Conservation (phyloP, 2,329 filamentous ascomycete species). For the Clarireedia sp. region DNA sequence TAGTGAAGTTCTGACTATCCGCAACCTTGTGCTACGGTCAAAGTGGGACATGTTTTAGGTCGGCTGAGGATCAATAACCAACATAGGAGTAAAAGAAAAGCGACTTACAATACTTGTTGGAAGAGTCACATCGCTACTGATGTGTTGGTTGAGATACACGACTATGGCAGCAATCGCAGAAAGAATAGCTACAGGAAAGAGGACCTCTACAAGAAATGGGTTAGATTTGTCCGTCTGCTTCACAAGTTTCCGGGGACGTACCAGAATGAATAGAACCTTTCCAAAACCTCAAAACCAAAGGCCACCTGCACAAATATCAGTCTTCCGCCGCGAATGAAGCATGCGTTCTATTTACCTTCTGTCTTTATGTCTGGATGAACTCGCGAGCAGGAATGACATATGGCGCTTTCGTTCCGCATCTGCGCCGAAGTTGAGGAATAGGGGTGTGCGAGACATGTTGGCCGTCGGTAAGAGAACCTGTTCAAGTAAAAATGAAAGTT, state of each 20-base stretch:
- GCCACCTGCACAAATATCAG: conserved; percentile 40
- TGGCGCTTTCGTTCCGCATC: conserved; percentile 11
- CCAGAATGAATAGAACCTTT: conserved; percentile 53
- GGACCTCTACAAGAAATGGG: conserved; percentile 35
- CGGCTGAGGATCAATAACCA: neutral
- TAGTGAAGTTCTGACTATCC: conserved; percentile 2
- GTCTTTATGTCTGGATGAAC: conserved; percentile 25
- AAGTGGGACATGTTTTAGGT: too few species aligned
- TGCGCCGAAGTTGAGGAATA: conserved; percentile 17
- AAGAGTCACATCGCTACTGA: conserved; percentile 43
- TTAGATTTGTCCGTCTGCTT: neutral
- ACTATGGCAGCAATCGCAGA: conserved; percentile 49
- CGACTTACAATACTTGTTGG: conserved; percentile 46
- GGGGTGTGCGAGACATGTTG: conserved; percentile 18
- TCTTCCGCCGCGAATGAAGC: neutral
- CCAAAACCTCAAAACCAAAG: conserved; percentile 55
- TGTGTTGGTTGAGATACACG: conserved; percentile 47
- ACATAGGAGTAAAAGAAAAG: neutral
- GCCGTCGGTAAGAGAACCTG: neutral
- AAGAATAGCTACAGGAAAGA: conserved; percentile 49
- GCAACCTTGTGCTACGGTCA: neutral
- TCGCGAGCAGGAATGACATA: conserved; percentile 22
- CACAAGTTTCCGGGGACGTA: conserved; percentile 3
- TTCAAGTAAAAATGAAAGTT: neutral
- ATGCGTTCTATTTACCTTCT: conserved; percentile 19